phyloP scores from a whole-genome alignment of 495 filamentous ascomycete species.

The Neurospora sp. region DNA sequence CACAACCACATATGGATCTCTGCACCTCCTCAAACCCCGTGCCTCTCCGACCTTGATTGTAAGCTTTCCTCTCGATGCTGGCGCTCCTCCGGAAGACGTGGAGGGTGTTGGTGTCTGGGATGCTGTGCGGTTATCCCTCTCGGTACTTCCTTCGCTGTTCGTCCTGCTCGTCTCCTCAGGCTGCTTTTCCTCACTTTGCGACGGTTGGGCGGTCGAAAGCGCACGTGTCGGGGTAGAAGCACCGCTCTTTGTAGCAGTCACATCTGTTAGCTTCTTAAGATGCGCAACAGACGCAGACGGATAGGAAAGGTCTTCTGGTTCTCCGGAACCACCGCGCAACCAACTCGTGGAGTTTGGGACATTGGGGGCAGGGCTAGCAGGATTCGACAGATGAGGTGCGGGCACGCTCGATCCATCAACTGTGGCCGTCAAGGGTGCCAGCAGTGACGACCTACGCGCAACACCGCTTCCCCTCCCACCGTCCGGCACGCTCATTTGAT shows the following conservation, averaged over 20 bases:
- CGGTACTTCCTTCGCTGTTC: slow-evolving; percentile 24
- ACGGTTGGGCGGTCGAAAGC: slow-evolving; percentile 47
- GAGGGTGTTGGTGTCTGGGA: slow-evolving; percentile 28
- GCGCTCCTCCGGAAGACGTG: slow-evolving; percentile 40
- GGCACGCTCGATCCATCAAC: slow-evolving; percentile 55
- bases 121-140: slow-evolving; percentile 24
- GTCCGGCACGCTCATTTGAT: slow-evolving; percentile 33
- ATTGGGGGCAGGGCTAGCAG: slow-evolving; percentile 47
- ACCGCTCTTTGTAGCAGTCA: slow-evolving; percentile 72
- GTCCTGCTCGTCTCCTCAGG: slow-evolving; percentile 24
- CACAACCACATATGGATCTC: slow-evolving; percentile 89
- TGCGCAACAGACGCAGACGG: slow-evolving; percentile 51
- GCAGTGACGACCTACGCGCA: slow-evolving; percentile 36
- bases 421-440: slow-evolving; percentile 54
- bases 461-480: slow-evolving; percentile 22
- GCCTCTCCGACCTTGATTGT: slow-evolving; percentile 80
- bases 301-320: slow-evolving; percentile 41
- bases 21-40: slow-evolving; percentile 66
- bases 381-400: slow-evolving; percentile 68
- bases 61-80: slow-evolving; percentile 77
- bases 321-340: slow-evolving; percentile 33
- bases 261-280: slow-evolving; percentile 81
- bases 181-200: slow-evolving; percentile 26
- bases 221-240: slow-evolving; percentile 79
- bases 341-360: slow-evolving; percentile 45